Conservation (phyloP, 495 filamentous ascomycete genomes). For the Trichoderma erinaceum region DNA sequence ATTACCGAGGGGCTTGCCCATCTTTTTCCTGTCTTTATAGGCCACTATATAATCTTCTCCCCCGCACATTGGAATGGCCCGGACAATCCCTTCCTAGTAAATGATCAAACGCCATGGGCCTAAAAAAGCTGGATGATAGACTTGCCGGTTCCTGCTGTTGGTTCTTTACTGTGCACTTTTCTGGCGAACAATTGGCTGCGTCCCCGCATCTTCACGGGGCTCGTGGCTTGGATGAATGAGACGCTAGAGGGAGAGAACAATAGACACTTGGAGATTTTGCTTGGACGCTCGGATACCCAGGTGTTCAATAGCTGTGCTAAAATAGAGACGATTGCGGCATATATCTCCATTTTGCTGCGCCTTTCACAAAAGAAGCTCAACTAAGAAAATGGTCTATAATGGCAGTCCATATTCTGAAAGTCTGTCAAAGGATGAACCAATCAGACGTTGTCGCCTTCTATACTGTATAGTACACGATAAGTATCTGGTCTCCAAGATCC, state of each 20-base stretch:
- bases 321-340: not conserved
- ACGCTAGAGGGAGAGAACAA: not conserved
- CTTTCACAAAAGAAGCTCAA: no score
- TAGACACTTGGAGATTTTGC: not conserved
- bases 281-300: not conserved
- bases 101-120: not conserved
- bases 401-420: no score
- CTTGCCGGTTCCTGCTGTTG: not conserved
- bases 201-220: constrained; percentile 1
- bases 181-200: not conserved
- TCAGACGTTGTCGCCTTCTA: not conserved
- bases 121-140: not conserved
- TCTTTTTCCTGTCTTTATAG: not conserved
- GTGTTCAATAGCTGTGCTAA: not conserved
- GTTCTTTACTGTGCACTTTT: not conserved
- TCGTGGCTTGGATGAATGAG: not conserved
- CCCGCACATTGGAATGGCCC: not conserved
- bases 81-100: not conserved
- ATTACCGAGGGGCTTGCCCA: not conserved
- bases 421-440: no score
- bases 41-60: not conserved
- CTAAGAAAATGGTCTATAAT: no score
- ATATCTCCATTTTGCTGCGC: not conserved
- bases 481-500: not conserved
- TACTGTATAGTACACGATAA: not conserved